Evolutionary conservation across 1,139 yeast genomes (phyloP).

Genomic region (Pneumocystis carinii): DNA sequence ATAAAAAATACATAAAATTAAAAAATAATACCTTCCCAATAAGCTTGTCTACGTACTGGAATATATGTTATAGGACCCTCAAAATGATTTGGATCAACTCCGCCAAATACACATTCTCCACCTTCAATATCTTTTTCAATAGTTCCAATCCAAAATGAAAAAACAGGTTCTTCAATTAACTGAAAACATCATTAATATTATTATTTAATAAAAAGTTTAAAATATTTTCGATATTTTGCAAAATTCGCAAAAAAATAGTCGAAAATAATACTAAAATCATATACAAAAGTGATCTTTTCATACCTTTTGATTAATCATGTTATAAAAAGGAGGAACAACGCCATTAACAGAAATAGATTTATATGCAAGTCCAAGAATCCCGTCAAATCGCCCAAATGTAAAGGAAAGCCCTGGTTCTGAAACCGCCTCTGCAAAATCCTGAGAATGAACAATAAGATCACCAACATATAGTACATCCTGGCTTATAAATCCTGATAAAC

Average conservation of each 20-base stretch:
- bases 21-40: constrained; percentile 52
- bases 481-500: constrained; percentile 80
- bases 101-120: constrained; percentile 91
- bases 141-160: constrained; percentile 84
- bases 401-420: constrained; percentile 94
- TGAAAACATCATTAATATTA: neutral
- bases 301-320: constrained; percentile 60
- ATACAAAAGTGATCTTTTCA: too few relatives aligned
- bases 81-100: constrained; percentile 60
- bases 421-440: constrained; percentile 93
- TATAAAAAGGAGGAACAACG: constrained; percentile 85
- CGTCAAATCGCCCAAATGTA: constrained; percentile 96
- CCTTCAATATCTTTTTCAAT: constrained; percentile 49
- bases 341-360: constrained; percentile 76
- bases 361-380: constrained; percentile 88
- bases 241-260: neutral
- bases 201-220: neutral
- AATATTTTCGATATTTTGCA: too few relatives aligned
- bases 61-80: constrained; percentile 79
- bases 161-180: constrained; percentile 62
- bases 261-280: neutral
- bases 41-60: constrained; percentile 97
- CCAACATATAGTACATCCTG: constrained; percentile 70
- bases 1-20: too few relatives aligned
- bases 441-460: constrained; percentile 67